Evolutionary conservation across 345 rosid genomes (phyloP), one percentile per base, ranked within the genome.

Genomic region (Schrenkiella parvula): DNA sequence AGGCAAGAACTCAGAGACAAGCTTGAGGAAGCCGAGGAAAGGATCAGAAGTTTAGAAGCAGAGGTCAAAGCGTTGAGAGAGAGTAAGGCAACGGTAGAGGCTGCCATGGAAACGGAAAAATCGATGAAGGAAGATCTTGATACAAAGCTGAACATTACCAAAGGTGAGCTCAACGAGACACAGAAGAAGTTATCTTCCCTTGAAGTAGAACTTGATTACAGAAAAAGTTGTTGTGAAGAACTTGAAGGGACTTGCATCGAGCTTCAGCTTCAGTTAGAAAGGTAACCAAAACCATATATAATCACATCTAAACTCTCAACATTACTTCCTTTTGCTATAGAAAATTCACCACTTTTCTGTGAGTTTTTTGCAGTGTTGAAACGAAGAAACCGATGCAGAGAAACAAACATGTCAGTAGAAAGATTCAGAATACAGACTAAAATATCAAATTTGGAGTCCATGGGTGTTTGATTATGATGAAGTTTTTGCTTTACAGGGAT

Each of bases 231-330:
- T 58, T 95, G 97, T 46, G 93, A 89, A 62, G 99, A 95, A 50
- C 79, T 91, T 35, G 96, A 95, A 83, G 88, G 87, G 10, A 89
- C 88, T 4, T 91, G 97, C 54, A 88, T 89, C 1, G 96, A 95
- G 79, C 96, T 95, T 78, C 96, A 95, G 79, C 96, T 95, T 68
- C 90, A 91, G 75, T 64, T 89, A 43, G 98, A 89, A 79, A 89
- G 99, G 98, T 93, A 68, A 72, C 43, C 6, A 34, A 42, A 44
- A 13, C 34, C 6, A 38, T n/a, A n/a, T n/a, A n/a, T 15, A 55
- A 19, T 28, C 41, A 38, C 31, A 46, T 44, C 54, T 56, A 56
- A 47, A 37, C 17, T 3, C 23, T 41, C 50, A 2, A 58, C n/a
- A 32, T 44, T 42, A 61, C 52, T 51, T 66, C 4, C n/a, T 31